Evolutionary conservation across 257 asterid genomes (phyloP).

Genomic region (Solanum etuberosum): DNA sequence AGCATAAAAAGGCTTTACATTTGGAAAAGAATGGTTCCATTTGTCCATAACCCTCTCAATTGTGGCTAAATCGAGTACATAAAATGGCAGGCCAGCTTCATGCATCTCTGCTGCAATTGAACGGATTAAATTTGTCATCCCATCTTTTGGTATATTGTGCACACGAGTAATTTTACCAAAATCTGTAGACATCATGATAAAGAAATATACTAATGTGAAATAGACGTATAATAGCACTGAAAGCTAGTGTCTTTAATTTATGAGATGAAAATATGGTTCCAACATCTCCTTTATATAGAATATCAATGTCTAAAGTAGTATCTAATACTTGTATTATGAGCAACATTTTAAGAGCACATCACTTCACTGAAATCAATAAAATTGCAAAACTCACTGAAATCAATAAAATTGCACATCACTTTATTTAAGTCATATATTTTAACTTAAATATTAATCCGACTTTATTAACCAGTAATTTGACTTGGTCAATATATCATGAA

Average conservation of each 20-base stretch:
- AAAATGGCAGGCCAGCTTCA: not conserved
- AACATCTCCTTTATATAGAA: not conserved
- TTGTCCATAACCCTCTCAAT: not conserved
- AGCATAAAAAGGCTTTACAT: not conserved
- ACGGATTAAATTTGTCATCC: not conserved
- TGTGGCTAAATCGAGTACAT: not conserved
- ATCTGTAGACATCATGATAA: not conserved
- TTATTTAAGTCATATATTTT: no score
- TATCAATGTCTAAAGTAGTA: not conserved
- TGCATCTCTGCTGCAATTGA: not conserved
- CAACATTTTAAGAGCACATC: not conserved
- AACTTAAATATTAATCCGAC: no score
- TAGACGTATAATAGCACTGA: not conserved
- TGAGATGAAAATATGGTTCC: not conserved
- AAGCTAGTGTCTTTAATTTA: not conserved
- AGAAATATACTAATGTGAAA: not conserved
- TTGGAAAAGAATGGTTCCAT: not conserved
- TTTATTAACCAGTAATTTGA: no score
- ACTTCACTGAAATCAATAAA: not conserved
- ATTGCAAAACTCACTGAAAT: not conserved
- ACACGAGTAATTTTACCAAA: not conserved
- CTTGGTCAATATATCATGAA: no score
- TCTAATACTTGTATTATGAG: not conserved
- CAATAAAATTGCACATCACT: no score
- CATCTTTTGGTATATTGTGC: not conserved